Percentiles rank a stretch among this genome's conserved stretches.
phyloP scores from a whole-genome alignment of 306 rosid species.

The Trifolium subterraneum region DNA sequence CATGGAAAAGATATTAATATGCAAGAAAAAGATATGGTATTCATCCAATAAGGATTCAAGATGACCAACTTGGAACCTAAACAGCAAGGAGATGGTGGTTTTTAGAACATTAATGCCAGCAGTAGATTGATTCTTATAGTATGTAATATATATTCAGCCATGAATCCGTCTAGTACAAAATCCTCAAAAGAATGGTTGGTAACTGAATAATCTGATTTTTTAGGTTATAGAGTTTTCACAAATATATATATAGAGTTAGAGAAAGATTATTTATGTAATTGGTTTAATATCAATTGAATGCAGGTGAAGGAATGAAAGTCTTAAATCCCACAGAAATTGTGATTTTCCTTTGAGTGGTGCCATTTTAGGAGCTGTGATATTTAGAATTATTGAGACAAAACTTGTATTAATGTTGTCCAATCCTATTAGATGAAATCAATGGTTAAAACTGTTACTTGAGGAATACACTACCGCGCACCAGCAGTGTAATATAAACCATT shows the following conservation, averaged over 20 bases:
- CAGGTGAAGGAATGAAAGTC: conserved; percentile 6
- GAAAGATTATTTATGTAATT: conserved; percentile 44
- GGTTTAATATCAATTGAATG: conserved; percentile 30
- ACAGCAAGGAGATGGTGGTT: not conserved
- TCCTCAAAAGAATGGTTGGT: conserved; percentile 47
- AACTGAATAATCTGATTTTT: conserved; percentile 65
- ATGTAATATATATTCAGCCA: conserved; percentile 34
- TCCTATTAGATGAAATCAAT: not conserved
- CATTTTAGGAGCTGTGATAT: conserved; percentile 6
- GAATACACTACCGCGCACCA: not conserved
- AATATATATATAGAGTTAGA: conserved; percentile 36
- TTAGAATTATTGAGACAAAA: not conserved
- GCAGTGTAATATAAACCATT: no score
- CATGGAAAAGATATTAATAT: conserved; percentile 75
- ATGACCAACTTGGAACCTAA: conserved; percentile 45
- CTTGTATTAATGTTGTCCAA: conserved; percentile 21
- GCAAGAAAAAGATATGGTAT: conserved; percentile 92
- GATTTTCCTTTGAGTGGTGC: conserved; percentile 15
- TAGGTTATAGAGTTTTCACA: conserved; percentile 49
- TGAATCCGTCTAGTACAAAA: conserved; percentile 35
- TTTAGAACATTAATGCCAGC: conserved; percentile 25
- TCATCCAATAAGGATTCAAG: conserved; percentile 61
- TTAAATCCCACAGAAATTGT: not conserved
- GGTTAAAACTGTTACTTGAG: not conserved
- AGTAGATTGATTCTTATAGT: conserved; percentile 41